A percentile compares a stretch with the other conserved stretches of the same genome.
Evolutionary conservation across 805 yeast species (phyloP).

Genomic region (Candida insectalens): DNA sequence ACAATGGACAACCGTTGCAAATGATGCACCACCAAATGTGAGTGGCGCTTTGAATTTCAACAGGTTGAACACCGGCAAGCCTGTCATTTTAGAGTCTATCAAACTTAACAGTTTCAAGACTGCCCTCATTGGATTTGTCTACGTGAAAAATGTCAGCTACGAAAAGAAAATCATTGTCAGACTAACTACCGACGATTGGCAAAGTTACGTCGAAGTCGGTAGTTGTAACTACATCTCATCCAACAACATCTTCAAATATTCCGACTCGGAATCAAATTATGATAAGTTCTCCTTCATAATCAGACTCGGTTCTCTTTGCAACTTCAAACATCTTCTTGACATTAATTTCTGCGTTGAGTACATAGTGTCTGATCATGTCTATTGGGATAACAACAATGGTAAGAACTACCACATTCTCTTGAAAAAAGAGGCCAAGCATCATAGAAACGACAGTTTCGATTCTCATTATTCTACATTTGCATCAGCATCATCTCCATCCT

Average conservation of each 20-base stretch:
- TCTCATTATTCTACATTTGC: not conserved
- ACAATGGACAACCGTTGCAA: constrained; percentile 21
- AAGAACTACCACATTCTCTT: constrained; percentile 29
- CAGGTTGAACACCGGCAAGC: constrained; percentile 20
- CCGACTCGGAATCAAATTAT: constrained; percentile 18
- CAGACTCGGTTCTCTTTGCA: constrained; percentile 26
- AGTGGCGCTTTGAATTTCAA: constrained; percentile 21
- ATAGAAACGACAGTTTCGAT: not conserved
- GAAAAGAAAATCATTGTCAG: constrained; percentile 33
- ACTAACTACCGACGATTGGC: constrained; percentile 41
- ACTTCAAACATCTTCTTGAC: constrained; percentile 15
- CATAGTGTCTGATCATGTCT: constrained; percentile 22
- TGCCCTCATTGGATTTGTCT: constrained; percentile 31
- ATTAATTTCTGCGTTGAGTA: constrained; percentile 32
- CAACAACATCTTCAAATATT: constrained; percentile 30
- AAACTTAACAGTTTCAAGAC: constrained; percentile 31
- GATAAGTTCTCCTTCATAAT: constrained; percentile 42
- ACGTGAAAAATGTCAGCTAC: constrained; percentile 29
- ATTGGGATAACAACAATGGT: constrained; percentile 32
- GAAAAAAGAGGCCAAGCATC: constrained; percentile 14
- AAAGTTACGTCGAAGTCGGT: constrained; percentile 22
- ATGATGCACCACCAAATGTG: constrained; percentile 22
- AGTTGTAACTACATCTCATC: constrained; percentile 27
- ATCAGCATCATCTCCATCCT: not conserved
- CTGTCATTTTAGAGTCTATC: constrained; percentile 26